These are phyloP conservation scores for Solanum pimpinellifolium DNA, from an alignment of 257 asterid genomes.

Conservation along the genomic window DNA sequence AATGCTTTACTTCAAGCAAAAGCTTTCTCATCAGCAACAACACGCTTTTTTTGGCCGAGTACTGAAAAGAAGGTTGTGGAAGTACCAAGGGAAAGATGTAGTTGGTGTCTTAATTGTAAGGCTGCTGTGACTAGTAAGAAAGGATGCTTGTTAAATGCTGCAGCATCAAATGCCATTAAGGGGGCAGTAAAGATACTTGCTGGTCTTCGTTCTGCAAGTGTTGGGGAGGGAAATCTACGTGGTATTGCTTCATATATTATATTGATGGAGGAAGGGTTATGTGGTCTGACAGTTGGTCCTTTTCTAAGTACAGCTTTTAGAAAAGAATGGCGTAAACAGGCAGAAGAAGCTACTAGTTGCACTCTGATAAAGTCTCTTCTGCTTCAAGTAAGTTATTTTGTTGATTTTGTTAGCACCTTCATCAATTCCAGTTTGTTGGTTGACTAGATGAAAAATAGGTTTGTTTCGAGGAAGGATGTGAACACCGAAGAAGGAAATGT, in stretches of 20 bases:
- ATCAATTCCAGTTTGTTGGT: not conserved
- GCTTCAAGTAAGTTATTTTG: slow-evolving; percentile 50
- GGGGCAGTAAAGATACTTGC: slow-evolving; percentile 43
- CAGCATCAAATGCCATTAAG: slow-evolving; percentile 64
- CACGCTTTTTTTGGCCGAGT: slow-evolving; percentile 78
- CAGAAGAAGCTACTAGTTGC: slow-evolving; percentile 47
- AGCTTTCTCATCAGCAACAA: slow-evolving; percentile 61
- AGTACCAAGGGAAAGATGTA: slow-evolving; percentile 82
- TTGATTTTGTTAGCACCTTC: not conserved
- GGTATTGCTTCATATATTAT: slow-evolving; percentile 51
- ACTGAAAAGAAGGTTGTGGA: slow-evolving; percentile 65
- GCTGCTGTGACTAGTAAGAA: slow-evolving; percentile 54
- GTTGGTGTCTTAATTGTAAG: slow-evolving; percentile 82
- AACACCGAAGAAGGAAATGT: not conserved
- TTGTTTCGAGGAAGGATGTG: not conserved
- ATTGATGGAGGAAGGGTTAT: slow-evolving; percentile 71
- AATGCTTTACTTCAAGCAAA: slow-evolving; percentile 51
- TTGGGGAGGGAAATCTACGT: slow-evolving; percentile 46
- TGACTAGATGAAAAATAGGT: not conserved
- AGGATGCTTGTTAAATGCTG: slow-evolving; percentile 78
- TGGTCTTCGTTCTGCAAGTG: slow-evolving; percentile 41
- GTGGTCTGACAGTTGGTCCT: slow-evolving; percentile 66
- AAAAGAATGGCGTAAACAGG: slow-evolving; percentile 59
- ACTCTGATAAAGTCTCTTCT: slow-evolving; percentile 40
- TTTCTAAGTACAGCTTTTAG: slow-evolving; percentile 47